phyloP scores from a whole-genome alignment of 2,329 filamentous ascomycete species.

The Pezicula radicicola region DNA sequence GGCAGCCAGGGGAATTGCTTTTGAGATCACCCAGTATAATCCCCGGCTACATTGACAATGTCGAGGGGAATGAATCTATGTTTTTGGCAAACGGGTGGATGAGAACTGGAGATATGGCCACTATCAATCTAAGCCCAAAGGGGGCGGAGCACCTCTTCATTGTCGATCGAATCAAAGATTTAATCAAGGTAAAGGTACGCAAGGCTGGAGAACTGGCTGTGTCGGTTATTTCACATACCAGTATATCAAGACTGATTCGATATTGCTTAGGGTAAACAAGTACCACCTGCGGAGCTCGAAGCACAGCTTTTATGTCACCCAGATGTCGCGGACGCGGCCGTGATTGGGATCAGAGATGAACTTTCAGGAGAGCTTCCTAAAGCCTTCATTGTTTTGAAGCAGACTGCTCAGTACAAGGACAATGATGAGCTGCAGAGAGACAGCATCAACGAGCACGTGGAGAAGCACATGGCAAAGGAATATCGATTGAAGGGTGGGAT shows the following conservation, averaged over 20 bases:
- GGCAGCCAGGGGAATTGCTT: conserved; percentile 73
- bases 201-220: conserved; percentile 8
- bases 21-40: conserved; percentile 71
- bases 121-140: conserved; percentile 57
- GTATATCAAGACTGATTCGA: neutral
- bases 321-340: neutral
- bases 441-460: neutral
- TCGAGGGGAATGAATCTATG: conserved; percentile 73
- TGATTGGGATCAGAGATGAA: neutral
- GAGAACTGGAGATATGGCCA: conserved; percentile 76
- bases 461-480: neutral
- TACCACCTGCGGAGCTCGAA: neutral
- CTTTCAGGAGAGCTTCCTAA: neutral
- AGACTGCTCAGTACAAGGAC: neutral
- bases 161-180: conserved; percentile 72
- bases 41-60: conserved; percentile 79
- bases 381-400: neutral
- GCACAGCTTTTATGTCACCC: neutral
- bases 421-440: neutral
- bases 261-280: neutral
- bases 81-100: conserved; percentile 65
- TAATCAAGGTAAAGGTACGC: conserved; percentile 75
- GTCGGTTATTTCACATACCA: neutral
- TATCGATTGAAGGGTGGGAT: neutral
- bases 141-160: conserved; percentile 79